Evolutionary conservation across 2,329 filamentous ascomycete genomes (phyloP), one percentile per base, ranked within the genome.

Genomic region (Beauveria rudraprayagi): DNA sequence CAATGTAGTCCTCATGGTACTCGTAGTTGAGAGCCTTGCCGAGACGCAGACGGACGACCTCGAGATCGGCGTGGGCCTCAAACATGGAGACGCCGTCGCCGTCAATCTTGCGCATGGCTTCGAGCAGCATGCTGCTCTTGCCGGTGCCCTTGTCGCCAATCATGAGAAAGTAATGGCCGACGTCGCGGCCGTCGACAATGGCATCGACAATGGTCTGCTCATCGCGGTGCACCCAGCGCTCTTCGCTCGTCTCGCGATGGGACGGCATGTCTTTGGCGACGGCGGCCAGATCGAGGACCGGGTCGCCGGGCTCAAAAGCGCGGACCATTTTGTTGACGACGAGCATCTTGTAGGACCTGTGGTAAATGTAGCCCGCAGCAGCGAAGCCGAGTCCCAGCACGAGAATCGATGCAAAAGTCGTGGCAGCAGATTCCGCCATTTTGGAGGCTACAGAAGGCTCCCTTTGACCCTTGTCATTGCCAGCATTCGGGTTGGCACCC

Each of bases 1-100:
- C 94, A 64, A 99, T 97, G 70, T 96, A 97, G 77, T 99, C 94
- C 76, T 97, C 94, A 70, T 97, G 91, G 68, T 90, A 99, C 71
- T 99, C 94, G 72, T 92, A 99, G 72, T 99, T 92, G 46, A 99
- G 80, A 2, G 92, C 91, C 71, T 96, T 97, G 28, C 94, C 94
- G 3, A 99, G 82, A 5, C 94, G 84, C 48, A 97, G 89, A 19
- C 94, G 89, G 72, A 99, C 96, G 62, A 99, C 96, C 70, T 99
- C 94, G 1, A 92, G 83, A 72, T 99, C 92, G 5, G 92, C 89
- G 73, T 99, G 94, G 1, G 93, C 92, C 75, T 99, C 94, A 69
- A 97, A 90, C 91, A 99, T 96, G 66, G 92, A 89, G 50, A 93
- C 88, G 24, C 91, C 91, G 63, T 94, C 89, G 4, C 92, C 94